These are phyloP conservation scores for Evernia prunastri DNA, from an alignment of 495 filamentous ascomycete genomes.

Conservation along the genomic window DNA sequence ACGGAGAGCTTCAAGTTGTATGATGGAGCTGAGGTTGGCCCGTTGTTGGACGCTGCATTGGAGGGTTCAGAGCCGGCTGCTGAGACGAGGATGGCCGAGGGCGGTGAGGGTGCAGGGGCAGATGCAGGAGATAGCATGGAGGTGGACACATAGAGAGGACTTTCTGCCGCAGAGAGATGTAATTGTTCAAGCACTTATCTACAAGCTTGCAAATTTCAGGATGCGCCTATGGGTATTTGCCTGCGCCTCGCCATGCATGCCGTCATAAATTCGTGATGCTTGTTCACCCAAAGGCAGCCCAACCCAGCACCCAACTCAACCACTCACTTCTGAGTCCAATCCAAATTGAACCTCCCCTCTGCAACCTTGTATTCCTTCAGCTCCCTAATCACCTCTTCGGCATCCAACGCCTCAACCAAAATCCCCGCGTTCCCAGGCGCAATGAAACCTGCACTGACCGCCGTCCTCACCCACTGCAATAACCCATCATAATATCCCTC, in stretches of 20 bases:
- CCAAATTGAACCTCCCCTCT: slow-evolving; percentile 64
- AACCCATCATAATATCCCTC: slow-evolving; percentile 89
- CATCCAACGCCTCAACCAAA: slow-evolving; percentile 64
- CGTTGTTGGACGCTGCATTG: slow-evolving; percentile 53
- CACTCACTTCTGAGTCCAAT: slow-evolving; percentile 68
- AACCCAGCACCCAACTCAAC: background rate
- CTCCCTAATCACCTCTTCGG: slow-evolving; percentile 62
- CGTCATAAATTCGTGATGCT: background rate
- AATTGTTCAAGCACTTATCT: background rate
- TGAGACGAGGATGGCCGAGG: slow-evolving; percentile 47
- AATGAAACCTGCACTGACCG: slow-evolving; percentile 73
- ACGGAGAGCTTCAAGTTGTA: slow-evolving; percentile 84
- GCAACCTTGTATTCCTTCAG: slow-evolving; percentile 70
- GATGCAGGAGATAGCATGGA: slow-evolving; percentile 36
- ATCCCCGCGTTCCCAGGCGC: slow-evolving; percentile 60
- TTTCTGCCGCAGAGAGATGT: background rate
- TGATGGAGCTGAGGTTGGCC: slow-evolving; percentile 76
- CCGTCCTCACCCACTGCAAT: slow-evolving; percentile 70
- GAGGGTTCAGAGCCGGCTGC: slow-evolving; percentile 65
- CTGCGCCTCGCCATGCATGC: slow-evolving; percentile 20
- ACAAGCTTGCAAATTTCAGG: background rate
- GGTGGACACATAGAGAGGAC: slow-evolving; percentile 33
- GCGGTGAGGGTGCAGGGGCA: slow-evolving; percentile 36
- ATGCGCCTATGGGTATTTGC: slow-evolving; percentile 4
- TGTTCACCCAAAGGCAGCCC: background rate